Evolutionary conservation across 2,329 filamentous ascomycete genomes (phyloP).

Genomic region (Thermoascus crustaceus): DNA sequence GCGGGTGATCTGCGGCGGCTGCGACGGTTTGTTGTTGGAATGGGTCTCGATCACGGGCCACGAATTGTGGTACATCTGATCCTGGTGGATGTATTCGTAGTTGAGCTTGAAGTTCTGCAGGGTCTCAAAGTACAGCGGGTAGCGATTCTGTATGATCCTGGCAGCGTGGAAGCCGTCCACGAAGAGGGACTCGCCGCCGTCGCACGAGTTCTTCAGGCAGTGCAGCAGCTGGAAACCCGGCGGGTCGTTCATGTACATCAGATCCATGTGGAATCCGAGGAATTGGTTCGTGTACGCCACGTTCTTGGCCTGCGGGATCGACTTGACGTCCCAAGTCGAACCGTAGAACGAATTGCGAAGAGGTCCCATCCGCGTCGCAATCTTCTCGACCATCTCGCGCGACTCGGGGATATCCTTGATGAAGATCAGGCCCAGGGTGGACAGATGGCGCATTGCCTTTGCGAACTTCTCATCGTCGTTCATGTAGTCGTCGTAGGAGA

Average conservation of each 20-base stretch:
- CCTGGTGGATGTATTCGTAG: constrained; percentile 62
- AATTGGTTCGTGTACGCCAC: constrained; percentile 79
- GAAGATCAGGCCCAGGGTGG: constrained; percentile 65
- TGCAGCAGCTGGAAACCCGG: constrained; percentile 83
- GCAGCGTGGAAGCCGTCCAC: constrained; percentile 63
- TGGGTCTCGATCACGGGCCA: constrained; percentile 47
- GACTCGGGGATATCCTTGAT: constrained; percentile 64
- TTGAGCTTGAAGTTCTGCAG: constrained; percentile 42
- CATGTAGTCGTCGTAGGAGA: constrained; percentile 69
- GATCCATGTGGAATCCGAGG: constrained; percentile 86
- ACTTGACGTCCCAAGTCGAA: constrained; percentile 78
- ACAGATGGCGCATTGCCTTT: constrained; percentile 54
- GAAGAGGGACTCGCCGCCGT: constrained; percentile 80
- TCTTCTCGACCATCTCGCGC: constrained; percentile 55
- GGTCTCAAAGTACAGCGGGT: constrained; percentile 16
- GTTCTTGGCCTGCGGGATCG: constrained; percentile 75
- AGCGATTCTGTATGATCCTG: too few species aligned
- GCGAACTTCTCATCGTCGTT: constrained; percentile 49
- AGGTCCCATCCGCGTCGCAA: constrained; percentile 66
- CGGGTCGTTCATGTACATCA: constrained; percentile 73
- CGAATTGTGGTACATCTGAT: constrained; percentile 53
- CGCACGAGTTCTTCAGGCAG: constrained; percentile 71
- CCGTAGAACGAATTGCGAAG: constrained; percentile 88
- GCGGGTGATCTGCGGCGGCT: constrained; percentile 28
- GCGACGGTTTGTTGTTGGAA: constrained; percentile 4